Evolutionary conservation across 257 asterid species (phyloP), one percentile per base, ranked within the genome.

Genomic region (Asclepias syriaca): DNA sequence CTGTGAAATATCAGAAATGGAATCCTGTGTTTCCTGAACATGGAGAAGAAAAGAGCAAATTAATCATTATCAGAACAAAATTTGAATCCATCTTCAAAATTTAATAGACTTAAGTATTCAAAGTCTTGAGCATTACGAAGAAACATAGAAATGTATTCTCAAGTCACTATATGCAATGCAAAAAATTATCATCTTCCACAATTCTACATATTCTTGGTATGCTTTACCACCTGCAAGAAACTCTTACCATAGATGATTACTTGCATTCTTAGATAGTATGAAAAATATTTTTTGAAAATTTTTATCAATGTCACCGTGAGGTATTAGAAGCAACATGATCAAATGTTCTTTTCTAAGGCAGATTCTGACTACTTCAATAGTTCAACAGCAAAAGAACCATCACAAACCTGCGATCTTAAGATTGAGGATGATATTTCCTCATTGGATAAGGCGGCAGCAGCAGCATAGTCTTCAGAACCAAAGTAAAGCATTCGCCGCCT

Each of bases 401-500:
- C 66, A 75, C 70, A 37, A 53, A 94, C 98, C 96, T 85, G 81
- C 2, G 97, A 89, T 80, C 86, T 84, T 76, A 91, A 79, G 73
- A 85, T 81, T 60, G 83, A 43, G 24, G 83, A 71, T 29, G 81
- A 68, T 50, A 69, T 78, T 40, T 84, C 90, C 71, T 87, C 93
- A 32, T 71, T 77, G 84, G 79, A 77, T 66, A 84, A 81, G 72
- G 90, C 77, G 24, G 84, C 56, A 39, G 84, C 56, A 39, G 84
- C 56, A 64, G 82, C 88, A 19, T 82, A 63, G 54, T 71, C 85
- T 81, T 89, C 92, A 58, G 93, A 68, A 66, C 87, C 96, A 71
- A 91, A 94, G 73, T 88, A 92, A 73, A 94, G 91, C 86, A 84
- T 85, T 57, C 97, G 78, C 40, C 97, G 96, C 84, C 97, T 91